Conservation (phyloP, 2,329 filamentous ascomycete genomes). For the Ceratocystis eucalypticola region DNA sequence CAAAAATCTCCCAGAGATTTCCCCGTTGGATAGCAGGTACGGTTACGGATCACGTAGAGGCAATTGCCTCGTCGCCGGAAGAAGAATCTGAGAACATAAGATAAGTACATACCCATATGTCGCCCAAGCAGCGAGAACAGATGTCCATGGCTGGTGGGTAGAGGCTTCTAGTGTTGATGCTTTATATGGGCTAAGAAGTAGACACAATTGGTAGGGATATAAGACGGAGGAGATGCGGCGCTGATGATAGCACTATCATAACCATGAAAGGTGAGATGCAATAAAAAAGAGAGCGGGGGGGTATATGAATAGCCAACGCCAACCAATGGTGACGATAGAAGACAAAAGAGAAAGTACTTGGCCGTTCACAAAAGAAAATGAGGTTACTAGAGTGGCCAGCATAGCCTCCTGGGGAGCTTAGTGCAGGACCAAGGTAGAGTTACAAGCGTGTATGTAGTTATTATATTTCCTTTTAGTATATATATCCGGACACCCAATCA, state of each 20-base stretch:
- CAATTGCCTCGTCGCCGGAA: neutral
- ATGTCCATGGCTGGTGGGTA: conserved; percentile 1
- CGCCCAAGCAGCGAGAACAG: conserved; percentile 3
- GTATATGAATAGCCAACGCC: neutral
- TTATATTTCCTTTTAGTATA: too few relatives aligned
- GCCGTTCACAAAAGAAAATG: neutral
- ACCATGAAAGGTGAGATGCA: neutral
- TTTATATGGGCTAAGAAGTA: neutral
- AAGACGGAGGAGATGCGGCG: neutral
- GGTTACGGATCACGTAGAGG: neutral
- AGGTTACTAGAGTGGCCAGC: neutral
- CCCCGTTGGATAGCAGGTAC: neutral
- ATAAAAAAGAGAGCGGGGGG: neutral
- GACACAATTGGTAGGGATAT: neutral
- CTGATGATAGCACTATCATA: neutral
- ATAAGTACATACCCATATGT: conserved; percentile 6
- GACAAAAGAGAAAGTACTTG: too few relatives aligned
- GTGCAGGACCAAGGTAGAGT: neutral
- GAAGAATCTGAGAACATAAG: neutral
- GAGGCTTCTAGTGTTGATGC: neutral
- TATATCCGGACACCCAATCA: neutral
- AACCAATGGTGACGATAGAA: neutral
- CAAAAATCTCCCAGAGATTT: neutral
- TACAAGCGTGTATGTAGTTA: neutral
- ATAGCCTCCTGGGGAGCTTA: neutral